phyloP scores from a whole-genome alignment of 164 flowering plant species.

The Vitis labrusca region DNA sequence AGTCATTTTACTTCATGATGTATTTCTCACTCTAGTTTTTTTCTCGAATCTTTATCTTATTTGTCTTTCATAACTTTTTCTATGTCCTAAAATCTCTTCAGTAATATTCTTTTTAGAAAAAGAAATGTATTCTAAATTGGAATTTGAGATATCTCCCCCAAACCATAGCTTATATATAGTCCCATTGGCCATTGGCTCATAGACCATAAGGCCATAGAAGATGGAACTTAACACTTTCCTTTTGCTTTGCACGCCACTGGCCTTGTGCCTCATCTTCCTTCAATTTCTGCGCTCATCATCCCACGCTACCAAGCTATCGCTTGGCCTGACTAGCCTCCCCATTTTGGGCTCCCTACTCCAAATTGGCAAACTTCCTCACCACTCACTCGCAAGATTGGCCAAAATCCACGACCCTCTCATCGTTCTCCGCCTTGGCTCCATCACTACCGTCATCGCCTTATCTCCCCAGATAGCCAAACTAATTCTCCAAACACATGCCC shows the following conservation, averaged over 20 bases:
- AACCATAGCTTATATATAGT: no score
- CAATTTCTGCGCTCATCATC: neutral
- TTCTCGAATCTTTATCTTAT: no score
- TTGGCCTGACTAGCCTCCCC: constrained; percentile 28
- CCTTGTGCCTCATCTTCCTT: neutral
- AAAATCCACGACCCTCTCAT: constrained; percentile 25
- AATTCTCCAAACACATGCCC: constrained; percentile 24
- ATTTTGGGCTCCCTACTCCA: constrained; percentile 22
- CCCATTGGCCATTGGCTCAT: no score
- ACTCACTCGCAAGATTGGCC: constrained; percentile 13
- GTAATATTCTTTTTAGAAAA: no score
- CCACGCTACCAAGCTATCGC: constrained; percentile 10
- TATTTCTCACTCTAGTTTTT: no score
- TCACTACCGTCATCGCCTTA: constrained; percentile 24
- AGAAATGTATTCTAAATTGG: no score
- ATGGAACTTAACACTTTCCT: neutral
- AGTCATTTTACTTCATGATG: no score
- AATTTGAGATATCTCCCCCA: no score
- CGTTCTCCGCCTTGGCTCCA: constrained; percentile 23
- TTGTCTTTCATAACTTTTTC: no score
- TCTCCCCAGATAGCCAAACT: constrained; percentile 24
- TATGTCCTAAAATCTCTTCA: no score
- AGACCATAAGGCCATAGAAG: no score
- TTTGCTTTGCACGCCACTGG: neutral
- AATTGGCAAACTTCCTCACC: constrained; percentile 24